Evolutionary conservation across 768 basidiomycete genomes (phyloP).

Genomic region (Agaricus subrufescens): DNA sequence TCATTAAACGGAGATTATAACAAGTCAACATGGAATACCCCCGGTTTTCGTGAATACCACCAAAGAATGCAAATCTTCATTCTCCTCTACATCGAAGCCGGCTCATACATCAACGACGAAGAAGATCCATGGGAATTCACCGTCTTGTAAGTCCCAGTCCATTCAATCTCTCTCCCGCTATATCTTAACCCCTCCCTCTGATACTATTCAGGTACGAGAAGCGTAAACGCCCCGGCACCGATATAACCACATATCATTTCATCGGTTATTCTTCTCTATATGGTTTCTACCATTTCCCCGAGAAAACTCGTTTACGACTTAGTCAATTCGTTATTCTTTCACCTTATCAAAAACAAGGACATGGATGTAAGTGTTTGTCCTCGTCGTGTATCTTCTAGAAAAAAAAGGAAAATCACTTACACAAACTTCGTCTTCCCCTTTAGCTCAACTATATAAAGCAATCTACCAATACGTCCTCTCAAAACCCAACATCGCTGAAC

Average conservation of each 20-base stretch:
- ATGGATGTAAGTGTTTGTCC: conserved; percentile 66
- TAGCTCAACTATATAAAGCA: conserved; percentile 84
- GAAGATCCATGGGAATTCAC: conserved; percentile 95
- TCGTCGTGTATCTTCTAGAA: not conserved
- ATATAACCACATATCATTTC: conserved; percentile 77
- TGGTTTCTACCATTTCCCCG: conserved; percentile 94
- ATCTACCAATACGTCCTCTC: conserved; percentile 75
- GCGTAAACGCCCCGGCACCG: conserved; percentile 52
- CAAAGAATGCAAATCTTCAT: conserved; percentile 93
- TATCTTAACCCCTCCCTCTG: not conserved
- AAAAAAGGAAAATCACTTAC: not conserved
- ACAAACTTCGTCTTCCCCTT: not conserved
- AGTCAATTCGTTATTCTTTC: conserved; percentile 94
- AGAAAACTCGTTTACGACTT: conserved; percentile 79
- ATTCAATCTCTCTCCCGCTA: not conserved
- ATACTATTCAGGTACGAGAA: conserved; percentile 67
- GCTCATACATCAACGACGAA: conserved; percentile 90
- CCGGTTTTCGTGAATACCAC: conserved; percentile 90
- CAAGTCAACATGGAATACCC: conserved; percentile 79
- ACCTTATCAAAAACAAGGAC: conserved; percentile 84
- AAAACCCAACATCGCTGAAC: conserved; percentile 71
- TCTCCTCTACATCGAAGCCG: conserved; percentile 90
- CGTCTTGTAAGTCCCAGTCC: conserved; percentile 57
- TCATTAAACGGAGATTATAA: not conserved
- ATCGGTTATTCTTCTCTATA: conserved; percentile 93